Percentiles rank a stretch among this genome's conserved stretches.
These are phyloP conservation scores for Linnemannia elongata DNA, from an alignment of 192 early-diverging fungal genomes.

Conservation along the genomic window DNA sequence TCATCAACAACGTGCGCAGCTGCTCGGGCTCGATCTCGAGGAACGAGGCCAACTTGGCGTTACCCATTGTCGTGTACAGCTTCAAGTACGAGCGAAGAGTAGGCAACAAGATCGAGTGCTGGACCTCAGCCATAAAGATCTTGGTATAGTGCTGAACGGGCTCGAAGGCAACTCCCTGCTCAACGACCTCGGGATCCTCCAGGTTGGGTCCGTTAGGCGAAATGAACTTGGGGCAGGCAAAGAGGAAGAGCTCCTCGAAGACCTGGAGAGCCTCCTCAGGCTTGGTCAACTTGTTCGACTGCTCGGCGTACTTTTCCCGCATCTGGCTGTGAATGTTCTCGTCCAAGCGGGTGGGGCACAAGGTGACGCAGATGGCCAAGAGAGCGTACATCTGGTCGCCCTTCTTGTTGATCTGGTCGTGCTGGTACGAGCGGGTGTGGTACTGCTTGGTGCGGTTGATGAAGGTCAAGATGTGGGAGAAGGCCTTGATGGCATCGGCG, in stretches of 20 bases:
- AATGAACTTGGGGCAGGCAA: slow-evolving; percentile 97
- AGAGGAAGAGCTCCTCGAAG: slow-evolving; percentile 92
- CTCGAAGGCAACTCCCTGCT: slow-evolving; percentile 58
- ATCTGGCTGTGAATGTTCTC: slow-evolving; percentile 91
- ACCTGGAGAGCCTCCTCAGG: slow-evolving; percentile 85
- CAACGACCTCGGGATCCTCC: slow-evolving; percentile 67
- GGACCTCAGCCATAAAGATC: slow-evolving; percentile 89
- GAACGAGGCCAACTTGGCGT: slow-evolving; percentile 90
- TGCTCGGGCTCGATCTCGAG: slow-evolving; percentile 88
- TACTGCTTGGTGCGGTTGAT: slow-evolving; percentile 95
- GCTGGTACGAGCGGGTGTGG: slow-evolving; percentile 92
- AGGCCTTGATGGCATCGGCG: slow-evolving; percentile 93
- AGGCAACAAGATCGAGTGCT: slow-evolving; percentile 87
- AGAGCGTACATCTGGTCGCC: slow-evolving; percentile 97
- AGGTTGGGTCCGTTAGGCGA: slow-evolving; percentile 90
- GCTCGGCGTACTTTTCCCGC: slow-evolving; percentile 95
- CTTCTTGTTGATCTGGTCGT: slow-evolving; percentile 92
- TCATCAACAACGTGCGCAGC: slow-evolving; percentile 87
- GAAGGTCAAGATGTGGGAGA: slow-evolving; percentile 91
- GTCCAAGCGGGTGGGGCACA: slow-evolving; percentile 94
- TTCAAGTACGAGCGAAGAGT: slow-evolving; percentile 95
- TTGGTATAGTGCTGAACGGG: slow-evolving; percentile 87
- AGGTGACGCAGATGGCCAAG: slow-evolving; percentile 88
- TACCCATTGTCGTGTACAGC: slow-evolving; percentile 93
- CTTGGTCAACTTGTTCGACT: slow-evolving; percentile 74